Evolutionary conservation across 2,329 filamentous ascomycete genomes (phyloP).

Genomic region (Paraphaeosphaeria sporulosa): DNA sequence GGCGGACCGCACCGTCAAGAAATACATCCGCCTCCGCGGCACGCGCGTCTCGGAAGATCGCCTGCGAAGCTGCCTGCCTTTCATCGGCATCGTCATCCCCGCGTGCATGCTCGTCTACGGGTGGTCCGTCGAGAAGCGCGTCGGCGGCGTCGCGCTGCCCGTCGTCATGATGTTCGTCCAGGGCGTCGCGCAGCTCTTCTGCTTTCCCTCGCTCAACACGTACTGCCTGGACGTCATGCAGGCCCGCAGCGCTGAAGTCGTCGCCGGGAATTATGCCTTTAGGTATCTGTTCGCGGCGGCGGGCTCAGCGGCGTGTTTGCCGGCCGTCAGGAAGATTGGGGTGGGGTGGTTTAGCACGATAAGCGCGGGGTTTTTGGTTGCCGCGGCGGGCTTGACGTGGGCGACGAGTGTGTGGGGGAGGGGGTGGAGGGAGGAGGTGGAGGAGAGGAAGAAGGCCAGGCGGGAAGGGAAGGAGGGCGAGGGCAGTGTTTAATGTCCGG

Average conservation of each 20-base stretch:
- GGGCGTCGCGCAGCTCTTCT: constrained; percentile 76
- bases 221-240: constrained; percentile 88
- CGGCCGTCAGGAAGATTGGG: constrained; percentile 75
- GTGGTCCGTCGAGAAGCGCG: constrained; percentile 65
- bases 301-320: constrained; percentile 75
- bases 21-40: constrained; percentile 68
- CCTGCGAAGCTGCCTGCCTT: constrained; percentile 62
- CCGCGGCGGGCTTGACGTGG: constrained; percentile 56
- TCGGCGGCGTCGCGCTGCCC: constrained; percentile 66
- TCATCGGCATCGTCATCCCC: constrained; percentile 66
- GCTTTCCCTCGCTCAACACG: constrained; percentile 78
- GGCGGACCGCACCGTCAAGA: constrained; percentile 71
- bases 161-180: constrained; percentile 78
- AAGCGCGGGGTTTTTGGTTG: constrained; percentile 64
- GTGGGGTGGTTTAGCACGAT: constrained; percentile 85
- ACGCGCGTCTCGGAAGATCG: constrained; percentile 73
- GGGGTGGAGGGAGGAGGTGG: constrained; percentile 62
- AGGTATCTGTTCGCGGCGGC: constrained; percentile 77
- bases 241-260: constrained; percentile 72
- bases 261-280: constrained; percentile 77
- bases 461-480: constrained; percentile 35
- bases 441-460: constrained; percentile 55
- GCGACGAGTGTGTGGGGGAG: constrained; percentile 60
- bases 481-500: neutral
- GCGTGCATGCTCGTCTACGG: constrained; percentile 73